Percentiles rank a stretch among this genome's conserved stretches.
These are phyloP conservation scores for Casuarina equisetifolia DNA, from an alignment of 306 rosid genomes.

Conservation along the genomic window DNA sequence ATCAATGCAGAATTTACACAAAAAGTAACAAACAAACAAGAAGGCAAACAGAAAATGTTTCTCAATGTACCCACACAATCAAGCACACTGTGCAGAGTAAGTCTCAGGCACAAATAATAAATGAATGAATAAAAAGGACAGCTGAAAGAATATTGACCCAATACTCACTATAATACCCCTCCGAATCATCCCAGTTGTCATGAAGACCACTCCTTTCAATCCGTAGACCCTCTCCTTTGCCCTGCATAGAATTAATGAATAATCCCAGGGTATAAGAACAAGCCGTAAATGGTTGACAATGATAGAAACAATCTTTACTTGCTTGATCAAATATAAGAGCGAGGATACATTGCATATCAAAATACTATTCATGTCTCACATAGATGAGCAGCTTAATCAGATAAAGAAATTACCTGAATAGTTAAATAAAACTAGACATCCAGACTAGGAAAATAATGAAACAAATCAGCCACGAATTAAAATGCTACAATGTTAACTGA, in stretches of 20 bases:
- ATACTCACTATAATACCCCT: slow-evolving; percentile 94
- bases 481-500: not conserved
- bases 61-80: not conserved
- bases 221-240: slow-evolving; percentile 66
- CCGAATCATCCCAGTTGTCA: slow-evolving; percentile 99
- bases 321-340: too few species aligned
- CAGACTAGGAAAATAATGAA: not conserved
- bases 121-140: slow-evolving; percentile 8
- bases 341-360: not conserved
- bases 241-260: slow-evolving; percentile 41
- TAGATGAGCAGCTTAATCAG: not conserved
- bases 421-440: not conserved
- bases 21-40: not conserved
- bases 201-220: slow-evolving; percentile 82
- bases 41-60: not conserved
- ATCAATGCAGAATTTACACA: not conserved
- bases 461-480: not conserved
- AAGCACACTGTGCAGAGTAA: not conserved
- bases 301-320: not conserved
- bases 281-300: not conserved
- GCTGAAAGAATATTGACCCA: slow-evolving; percentile 3
- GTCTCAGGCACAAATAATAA: slow-evolving; percentile 16
- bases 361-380: not conserved
- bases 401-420: not conserved
- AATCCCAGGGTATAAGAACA: not conserved